phyloP scores from a whole-genome alignment of 257 asterid genomes.

The Plantago major region DNA sequence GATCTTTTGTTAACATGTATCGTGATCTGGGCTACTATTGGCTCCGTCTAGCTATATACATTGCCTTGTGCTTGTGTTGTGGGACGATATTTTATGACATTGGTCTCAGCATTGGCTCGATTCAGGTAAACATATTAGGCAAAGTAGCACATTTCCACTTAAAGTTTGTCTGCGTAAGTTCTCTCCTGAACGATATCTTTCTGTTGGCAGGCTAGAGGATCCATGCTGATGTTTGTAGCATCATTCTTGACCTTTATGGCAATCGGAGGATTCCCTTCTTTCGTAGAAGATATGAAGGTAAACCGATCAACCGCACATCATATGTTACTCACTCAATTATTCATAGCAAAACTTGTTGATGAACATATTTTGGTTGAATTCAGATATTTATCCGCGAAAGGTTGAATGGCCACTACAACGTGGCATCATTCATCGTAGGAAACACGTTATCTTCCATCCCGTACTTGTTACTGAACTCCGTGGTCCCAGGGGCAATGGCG shows the following conservation, averaged over 20 bases:
- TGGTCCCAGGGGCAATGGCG: constrained; percentile 40
- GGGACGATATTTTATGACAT: constrained; percentile 45
- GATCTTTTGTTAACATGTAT: constrained; percentile 54
- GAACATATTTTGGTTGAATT: neutral
- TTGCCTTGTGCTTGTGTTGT: constrained; percentile 38
- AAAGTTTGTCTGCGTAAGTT: neutral
- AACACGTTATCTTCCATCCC: constrained; percentile 55
- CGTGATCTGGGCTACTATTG: constrained; percentile 62
- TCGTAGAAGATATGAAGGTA: constrained; percentile 62
- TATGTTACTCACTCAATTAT: no score
- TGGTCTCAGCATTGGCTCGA: constrained; percentile 41
- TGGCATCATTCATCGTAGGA: constrained; percentile 42
- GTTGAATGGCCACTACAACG: constrained; percentile 38
- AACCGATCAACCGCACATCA: neutral
- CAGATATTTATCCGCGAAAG: constrained; percentile 55
- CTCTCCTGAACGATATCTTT: constrained; percentile 9
- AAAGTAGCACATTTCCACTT: no score
- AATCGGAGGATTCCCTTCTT: constrained; percentile 64
- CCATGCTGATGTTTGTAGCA: constrained; percentile 52
- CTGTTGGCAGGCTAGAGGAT: constrained; percentile 35
- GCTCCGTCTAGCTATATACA: constrained; percentile 51
- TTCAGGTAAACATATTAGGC: constrained; percentile 29
- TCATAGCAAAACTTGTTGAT: no score
- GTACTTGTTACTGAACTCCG: constrained; percentile 36
- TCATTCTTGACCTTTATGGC: constrained; percentile 55